Base-by-base conservation (phyloP, 345 rosid genomes). In the Syzygium aromaticum region DNA sequence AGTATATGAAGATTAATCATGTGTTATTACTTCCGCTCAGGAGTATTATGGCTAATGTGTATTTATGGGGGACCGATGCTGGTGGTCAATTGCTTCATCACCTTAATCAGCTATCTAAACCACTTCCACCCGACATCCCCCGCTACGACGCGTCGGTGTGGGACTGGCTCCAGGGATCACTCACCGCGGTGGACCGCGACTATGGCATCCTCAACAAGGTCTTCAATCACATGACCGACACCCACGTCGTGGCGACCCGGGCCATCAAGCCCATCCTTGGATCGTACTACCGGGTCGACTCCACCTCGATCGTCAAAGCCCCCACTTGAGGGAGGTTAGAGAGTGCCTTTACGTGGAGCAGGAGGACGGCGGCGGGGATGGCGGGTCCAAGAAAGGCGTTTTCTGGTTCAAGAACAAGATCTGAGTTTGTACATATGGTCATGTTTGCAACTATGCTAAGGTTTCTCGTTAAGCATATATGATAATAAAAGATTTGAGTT, bases 321-420 rank as follows among this genome's bases (percentile, higher is more conserved):
- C 13, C 87, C n/a, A n/a, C 54, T 89, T 86, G 85, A 87, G 86
- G 77, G 89, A 85, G 85, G 85, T 88, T 16, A 87, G 54, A 52
- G 89, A 89, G 84, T 89, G 91, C 64, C 25, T 89, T 33, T 87
- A 89, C 12, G 86, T 89, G 10, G 85, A 89, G 77, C 87, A 56
- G 30, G 88, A 87, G 3, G 59, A 30, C 28, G 51, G 11, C 33
- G 30, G 77, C 7, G 33, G 64, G 4, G 87, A 28, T 33, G 46
- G 64, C 14, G n/a, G 51, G 22, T 28, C 51, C 51, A 16, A 52
- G 11, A 80, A 51, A 54, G 88, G 91, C 3, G 85, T 87, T 30
- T 88, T 87, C 54, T 89, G 89, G 90, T 89, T 77, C 88, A 57
- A 61, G 86, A 89, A 85, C 84, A 84, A 87, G 84, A 28, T 89